Evolutionary conservation across 2,329 filamentous ascomycete species (phyloP).

Genomic region (Decorospora gaudefroyi): DNA sequence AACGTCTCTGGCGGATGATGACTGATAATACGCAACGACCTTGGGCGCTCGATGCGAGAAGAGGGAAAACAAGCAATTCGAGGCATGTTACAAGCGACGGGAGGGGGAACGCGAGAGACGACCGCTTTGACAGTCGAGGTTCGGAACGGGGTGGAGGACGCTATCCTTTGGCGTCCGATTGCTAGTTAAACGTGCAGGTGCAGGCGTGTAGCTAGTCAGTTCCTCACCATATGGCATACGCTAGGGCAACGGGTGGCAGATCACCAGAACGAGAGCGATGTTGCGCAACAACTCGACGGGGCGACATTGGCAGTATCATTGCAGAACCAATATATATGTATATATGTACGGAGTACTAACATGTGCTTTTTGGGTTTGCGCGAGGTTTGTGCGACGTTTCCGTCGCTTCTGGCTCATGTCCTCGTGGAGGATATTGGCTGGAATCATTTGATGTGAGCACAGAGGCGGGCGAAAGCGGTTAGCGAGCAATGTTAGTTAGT

Average conservation of each 20-base stretch:
- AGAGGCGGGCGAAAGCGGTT: constrained; percentile 5
- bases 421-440: no score
- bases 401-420: no score
- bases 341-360: no score
- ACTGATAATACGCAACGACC: no score
- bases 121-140: constrained; percentile 14
- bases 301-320: no score
- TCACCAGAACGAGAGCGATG: no score
- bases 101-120: constrained; percentile 3
- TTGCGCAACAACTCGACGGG: no score
- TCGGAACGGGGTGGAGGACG: constrained; percentile 15
- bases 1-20: no score
- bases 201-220: constrained; percentile 7
- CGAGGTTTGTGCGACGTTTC: no score
- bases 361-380: no score
- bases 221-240: constrained; percentile 12
- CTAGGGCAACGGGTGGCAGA: constrained; percentile 19
- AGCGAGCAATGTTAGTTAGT: constrained; percentile 4
- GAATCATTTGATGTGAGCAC: no score
- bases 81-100: background rate
- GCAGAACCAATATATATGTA: no score
- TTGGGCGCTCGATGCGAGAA: constrained; percentile 3
- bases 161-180: constrained; percentile 12
- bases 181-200: constrained; percentile 14
- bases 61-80: constrained; percentile 3